Evolutionary conservation across 2,329 filamentous ascomycete genomes (phyloP).

Genomic region (Didymella lethalis): DNA sequence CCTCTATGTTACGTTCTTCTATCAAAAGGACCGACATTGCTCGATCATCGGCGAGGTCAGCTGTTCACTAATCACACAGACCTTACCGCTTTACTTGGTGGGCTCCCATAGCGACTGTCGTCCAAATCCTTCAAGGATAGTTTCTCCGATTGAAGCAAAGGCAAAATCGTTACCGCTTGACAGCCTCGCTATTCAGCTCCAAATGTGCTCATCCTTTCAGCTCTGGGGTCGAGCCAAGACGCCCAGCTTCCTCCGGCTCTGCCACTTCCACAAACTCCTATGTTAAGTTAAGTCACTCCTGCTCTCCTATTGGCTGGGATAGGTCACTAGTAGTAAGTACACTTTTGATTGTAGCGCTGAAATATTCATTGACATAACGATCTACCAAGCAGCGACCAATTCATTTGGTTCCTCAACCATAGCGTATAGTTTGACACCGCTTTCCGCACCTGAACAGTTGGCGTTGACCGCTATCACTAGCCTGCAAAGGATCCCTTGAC

Average conservation of each 20-base stretch:
- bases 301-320: slow-evolving; percentile 1
- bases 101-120: slow-evolving; percentile 9
- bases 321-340: background rate
- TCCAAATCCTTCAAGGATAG: background rate
- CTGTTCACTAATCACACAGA: slow-evolving; percentile 9
- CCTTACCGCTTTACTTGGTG: background rate
- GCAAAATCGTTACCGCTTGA: slow-evolving; percentile 6
- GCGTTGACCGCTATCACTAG: slow-evolving; percentile 14
- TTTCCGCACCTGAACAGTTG: slow-evolving; percentile 12
- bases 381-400: slow-evolving; percentile 11
- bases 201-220: background rate
- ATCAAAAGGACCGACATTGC: background rate
- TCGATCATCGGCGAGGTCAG: background rate
- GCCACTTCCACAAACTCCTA: background rate
- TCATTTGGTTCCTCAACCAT: slow-evolving; percentile 12
- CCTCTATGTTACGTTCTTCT: background rate
- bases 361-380: slow-evolving; percentile 6
- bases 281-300: slow-evolving; percentile 1
- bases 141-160: slow-evolving; percentile 5
- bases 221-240: slow-evolving; percentile 2
- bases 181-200: slow-evolving; percentile 5
- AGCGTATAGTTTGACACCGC: slow-evolving; percentile 12
- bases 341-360: background rate
- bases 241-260: slow-evolving; percentile 11
- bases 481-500: slow-evolving; percentile 26